A percentile compares a stretch with the other conserved stretches of the same genome.
Conservation (phyloP, 345 rosid species). For the Gossypium raimondii region DNA sequence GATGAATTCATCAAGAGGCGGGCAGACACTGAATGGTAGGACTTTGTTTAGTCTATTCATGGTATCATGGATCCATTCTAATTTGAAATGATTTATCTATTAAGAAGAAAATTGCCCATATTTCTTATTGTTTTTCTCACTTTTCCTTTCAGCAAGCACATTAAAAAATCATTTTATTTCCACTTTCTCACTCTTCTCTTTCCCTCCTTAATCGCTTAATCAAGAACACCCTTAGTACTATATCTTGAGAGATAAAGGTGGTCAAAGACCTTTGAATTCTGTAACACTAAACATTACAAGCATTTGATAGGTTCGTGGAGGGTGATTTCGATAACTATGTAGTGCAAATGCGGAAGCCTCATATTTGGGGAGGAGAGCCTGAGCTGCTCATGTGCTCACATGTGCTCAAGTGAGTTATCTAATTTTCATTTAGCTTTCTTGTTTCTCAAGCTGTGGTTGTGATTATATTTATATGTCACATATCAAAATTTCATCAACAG, state of each 20-base stretch:
- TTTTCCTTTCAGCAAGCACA: no score
- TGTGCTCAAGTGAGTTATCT: constrained; percentile 40
- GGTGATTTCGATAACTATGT: constrained; percentile 55
- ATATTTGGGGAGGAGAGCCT: constrained; percentile 69
- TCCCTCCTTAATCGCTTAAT: no score
- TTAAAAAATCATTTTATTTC: not conserved
- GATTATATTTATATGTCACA: not conserved
- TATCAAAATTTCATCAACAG: constrained; percentile 18
- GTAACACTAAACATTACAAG: not conserved
- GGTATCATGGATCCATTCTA: no score
- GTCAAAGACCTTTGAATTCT: not conserved
- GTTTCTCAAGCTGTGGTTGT: not conserved
- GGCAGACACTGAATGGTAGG: constrained; percentile 60
- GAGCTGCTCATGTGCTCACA: constrained; percentile 74
- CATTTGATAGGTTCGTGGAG: constrained; percentile 47
- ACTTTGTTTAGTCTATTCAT: not conserved
- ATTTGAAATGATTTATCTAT: not conserved
- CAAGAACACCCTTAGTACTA: not conserved
- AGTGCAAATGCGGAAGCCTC: constrained; percentile 50
- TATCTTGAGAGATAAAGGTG: not conserved
- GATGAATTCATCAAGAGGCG: constrained; percentile 68
- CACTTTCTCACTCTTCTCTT: no score
- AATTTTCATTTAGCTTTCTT: not conserved
- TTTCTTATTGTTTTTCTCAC: no score
- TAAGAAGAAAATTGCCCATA: no score